phyloP scores from a whole-genome alignment of 257 asterid species.

The Orobanche coerulescens region DNA sequence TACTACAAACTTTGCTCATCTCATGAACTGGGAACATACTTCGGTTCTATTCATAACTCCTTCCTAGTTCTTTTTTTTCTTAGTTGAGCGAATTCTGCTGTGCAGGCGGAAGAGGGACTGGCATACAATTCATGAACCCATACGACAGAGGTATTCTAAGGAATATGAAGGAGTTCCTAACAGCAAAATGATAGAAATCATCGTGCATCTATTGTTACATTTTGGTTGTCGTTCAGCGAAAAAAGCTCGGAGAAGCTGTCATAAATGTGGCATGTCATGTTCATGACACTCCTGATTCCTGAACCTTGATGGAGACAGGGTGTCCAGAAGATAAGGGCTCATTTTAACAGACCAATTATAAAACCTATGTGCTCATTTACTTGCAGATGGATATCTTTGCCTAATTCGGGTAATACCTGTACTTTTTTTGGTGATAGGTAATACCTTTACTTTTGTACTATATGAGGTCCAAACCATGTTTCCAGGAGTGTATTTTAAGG shows the following conservation, averaged over 20 bases:
- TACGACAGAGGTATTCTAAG: constrained; percentile 37
- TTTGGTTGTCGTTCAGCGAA: neutral
- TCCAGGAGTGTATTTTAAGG: too few species aligned
- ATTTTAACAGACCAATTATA: too few species aligned
- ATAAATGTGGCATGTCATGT: too few species aligned
- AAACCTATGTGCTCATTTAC: too few species aligned
- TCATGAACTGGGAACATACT: neutral
- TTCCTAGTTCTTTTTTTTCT: neutral
- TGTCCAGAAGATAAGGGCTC: too few species aligned
- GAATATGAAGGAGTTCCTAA: constrained; percentile 44
- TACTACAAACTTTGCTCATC: constrained; percentile 13
- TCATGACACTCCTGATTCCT: too few species aligned
- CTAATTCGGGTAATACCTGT: too few species aligned
- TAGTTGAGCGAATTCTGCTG: neutral
- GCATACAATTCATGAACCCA: constrained; percentile 34
- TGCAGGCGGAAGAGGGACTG: constrained; percentile 23
- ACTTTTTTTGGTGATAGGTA: too few species aligned
- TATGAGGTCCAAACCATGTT: too few species aligned
- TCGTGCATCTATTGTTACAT: neutral
- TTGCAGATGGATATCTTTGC: too few species aligned
- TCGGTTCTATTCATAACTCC: neutral
- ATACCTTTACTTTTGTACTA: too few species aligned
- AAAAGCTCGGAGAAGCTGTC: neutral
- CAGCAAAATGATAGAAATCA: constrained; percentile 15
- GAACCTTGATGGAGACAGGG: too few species aligned